Base-by-base conservation (phyloP, 2,329 filamentous ascomycete genomes). In the Cordyceps javanica region DNA sequence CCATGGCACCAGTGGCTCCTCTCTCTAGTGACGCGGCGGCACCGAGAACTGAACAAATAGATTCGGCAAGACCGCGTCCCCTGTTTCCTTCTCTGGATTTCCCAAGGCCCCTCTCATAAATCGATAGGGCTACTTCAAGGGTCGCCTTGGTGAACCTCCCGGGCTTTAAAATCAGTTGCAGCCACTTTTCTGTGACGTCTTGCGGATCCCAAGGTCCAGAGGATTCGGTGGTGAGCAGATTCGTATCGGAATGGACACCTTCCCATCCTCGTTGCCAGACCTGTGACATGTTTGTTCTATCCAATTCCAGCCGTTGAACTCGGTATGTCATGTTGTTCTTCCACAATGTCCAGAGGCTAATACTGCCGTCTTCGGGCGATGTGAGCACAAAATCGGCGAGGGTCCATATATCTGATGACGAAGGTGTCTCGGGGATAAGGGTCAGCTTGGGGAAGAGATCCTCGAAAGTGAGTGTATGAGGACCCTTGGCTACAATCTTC, bases 241-340 rank as follows among this genome's bases (percentile, higher is more conserved):
- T 72, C 21, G 77, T 81, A 60, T 90, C 87, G 41, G 82, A 77
- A 53, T 81, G 81, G 14, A 88, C 86, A 13, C 81, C 81, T 57
- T 81, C 82, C 92, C 94, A 97, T 13, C 80, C 78, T 14, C 80
- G 78, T 36, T 77, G 73, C 82, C 93, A 90, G 26, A 82, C 81
- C 4, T 78, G 72, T 3, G 77, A 72, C 59, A 88, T 76, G 44
- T 85, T 82, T 39, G 83, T 79, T n/a, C 87, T 77, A 63, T 88
- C 80, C 62, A 96, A 88, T 46, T 85, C 85, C 44, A 97, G 72
- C 58, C 82, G 83, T 69, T 90, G 89, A 10, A 91, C 80, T 60
- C 88, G 81, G 67, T 91, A 91, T 3, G 86, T 84, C 65, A 88
- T 86, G 68, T 92, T 91, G 69, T 91, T 91, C 73, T 91, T 91